Percentiles rank a stretch among this genome's conserved stretches.
Evolutionary conservation across 2,329 filamentous ascomycete genomes (phyloP).

Genomic region (Sclerotinia spermophila): DNA sequence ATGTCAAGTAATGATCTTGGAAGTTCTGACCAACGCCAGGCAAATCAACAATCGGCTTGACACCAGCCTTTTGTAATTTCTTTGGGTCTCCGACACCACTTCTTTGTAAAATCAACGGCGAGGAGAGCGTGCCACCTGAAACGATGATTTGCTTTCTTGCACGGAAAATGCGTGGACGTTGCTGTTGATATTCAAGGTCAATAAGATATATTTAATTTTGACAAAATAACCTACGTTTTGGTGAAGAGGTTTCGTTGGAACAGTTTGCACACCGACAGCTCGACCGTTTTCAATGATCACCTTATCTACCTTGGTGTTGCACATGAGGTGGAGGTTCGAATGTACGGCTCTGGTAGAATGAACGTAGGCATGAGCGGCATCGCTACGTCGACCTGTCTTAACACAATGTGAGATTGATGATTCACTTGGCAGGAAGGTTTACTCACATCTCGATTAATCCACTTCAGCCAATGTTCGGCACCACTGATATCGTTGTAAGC

Average conservation of each 20-base stretch:
- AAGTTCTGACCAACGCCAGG: conserved; percentile 53
- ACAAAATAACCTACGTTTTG: conserved; percentile 40
- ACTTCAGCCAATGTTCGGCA: conserved; percentile 80
- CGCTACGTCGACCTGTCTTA: conserved; percentile 65
- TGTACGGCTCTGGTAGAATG: conserved; percentile 68
- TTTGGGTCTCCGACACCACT: conserved; percentile 55
- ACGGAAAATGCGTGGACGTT: conserved; percentile 34
- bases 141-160: conserved; percentile 46
- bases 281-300: conserved; percentile 56
- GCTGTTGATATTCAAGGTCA: conserved; percentile 32
- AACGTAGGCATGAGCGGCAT: conserved; percentile 74
- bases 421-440: too few relatives aligned
- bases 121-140: conserved; percentile 40
- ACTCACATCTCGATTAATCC: conserved; percentile 67
- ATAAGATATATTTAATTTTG: conserved; percentile 16
- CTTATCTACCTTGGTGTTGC: conserved; percentile 53
- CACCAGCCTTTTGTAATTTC: conserved; percentile 46
- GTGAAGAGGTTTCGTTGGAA: conserved; percentile 66
- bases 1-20: conserved; percentile 53
- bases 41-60: conserved; percentile 47
- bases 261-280: conserved; percentile 67
- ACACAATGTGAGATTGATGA: conserved; percentile 8
- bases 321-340: conserved; percentile 57
- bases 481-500: conserved; percentile 41
- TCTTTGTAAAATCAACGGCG: conserved; percentile 51